Conservation (phyloP, 176 grass and related monocot genomes). For the Olyra latifolia region DNA sequence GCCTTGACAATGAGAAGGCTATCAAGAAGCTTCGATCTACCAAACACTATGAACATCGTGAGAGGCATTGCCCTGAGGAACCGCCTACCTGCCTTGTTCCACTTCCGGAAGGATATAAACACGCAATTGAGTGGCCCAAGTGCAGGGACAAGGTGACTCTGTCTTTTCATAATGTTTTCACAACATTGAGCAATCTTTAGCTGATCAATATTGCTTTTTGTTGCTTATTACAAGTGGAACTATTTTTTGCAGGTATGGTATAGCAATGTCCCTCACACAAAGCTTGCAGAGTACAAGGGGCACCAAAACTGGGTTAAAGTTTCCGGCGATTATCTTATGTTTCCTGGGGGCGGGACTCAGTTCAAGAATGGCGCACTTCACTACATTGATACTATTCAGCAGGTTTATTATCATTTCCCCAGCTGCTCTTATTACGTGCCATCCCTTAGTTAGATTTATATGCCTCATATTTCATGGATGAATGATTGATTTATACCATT, state of each 20-base stretch:
- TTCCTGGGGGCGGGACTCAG: conserved; percentile 96
- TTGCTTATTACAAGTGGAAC: not conserved
- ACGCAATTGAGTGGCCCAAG: conserved; percentile 67
- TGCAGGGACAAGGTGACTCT: conserved; percentile 88
- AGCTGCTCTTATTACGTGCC: not conserved
- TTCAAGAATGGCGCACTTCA: conserved; percentile 95
- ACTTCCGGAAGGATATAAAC: conserved; percentile 78
- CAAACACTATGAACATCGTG: conserved; percentile 94
- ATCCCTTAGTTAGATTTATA: not conserved
- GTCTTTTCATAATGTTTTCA: conserved; percentile 28
- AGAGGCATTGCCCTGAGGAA: conserved; percentile 92
- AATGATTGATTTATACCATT: not conserved
- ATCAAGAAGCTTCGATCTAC: conserved; percentile 82
- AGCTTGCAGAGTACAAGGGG: conserved; percentile 80
- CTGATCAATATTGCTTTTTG: not conserved
- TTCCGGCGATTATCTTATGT: conserved; percentile 83
- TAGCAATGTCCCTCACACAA: conserved; percentile 90
- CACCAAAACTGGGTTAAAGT: conserved; percentile 99
- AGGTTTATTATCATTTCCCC: conserved; percentile 48
- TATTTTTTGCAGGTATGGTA: conserved; percentile 80
- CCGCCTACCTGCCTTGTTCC: conserved; percentile 86
- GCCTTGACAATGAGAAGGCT: conserved; percentile 92
- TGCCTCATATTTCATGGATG: not conserved
- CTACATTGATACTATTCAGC: conserved; percentile 93
- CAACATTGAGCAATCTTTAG: conserved; percentile 11